phyloP scores from a whole-genome alignment of 2,329 filamentous ascomycete genomes.

The Tolypocladium tropicale region DNA sequence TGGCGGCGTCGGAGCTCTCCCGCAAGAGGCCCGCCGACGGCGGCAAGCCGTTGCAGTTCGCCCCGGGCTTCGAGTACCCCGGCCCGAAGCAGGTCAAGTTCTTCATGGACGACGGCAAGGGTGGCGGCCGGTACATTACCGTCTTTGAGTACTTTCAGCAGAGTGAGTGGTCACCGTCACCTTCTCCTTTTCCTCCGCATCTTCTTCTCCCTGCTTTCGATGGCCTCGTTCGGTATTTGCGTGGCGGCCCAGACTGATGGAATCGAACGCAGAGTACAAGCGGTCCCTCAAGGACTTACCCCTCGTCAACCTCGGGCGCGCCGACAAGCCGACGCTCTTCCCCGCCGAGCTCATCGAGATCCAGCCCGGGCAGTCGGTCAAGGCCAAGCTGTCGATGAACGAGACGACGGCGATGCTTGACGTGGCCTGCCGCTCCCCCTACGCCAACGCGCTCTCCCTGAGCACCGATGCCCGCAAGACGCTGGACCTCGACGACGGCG shows the following conservation, averaged over 20 bases:
- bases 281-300: slow-evolving; percentile 33
- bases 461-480: slow-evolving; percentile 42
- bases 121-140: slow-evolving; percentile 16
- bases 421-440: slow-evolving; percentile 59
- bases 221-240: no score
- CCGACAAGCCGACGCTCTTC: slow-evolving; percentile 48
- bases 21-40: slow-evolving; percentile 4
- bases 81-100: slow-evolving; percentile 23
- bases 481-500: slow-evolving; percentile 44
- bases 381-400: slow-evolving; percentile 43
- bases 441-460: slow-evolving; percentile 58
- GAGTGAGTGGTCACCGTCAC: slow-evolving; percentile 32
- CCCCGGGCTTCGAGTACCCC: slow-evolving; percentile 13
- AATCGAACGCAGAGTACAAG: slow-evolving; percentile 21
- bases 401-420: slow-evolving; percentile 62
- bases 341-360: slow-evolving; percentile 58
- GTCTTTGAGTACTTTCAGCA: slow-evolving; percentile 34
- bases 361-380: slow-evolving; percentile 52
- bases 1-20: slow-evolving; percentile 11
- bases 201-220: neutral
- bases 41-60: slow-evolving; percentile 14
- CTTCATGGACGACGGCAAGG: slow-evolving; percentile 15
- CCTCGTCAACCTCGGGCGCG: slow-evolving; percentile 56
- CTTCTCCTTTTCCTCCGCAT: no score
- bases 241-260: neutral